Percentiles rank a stretch among this genome's conserved stretches.
phyloP scores from a whole-genome alignment of 306 rosid genomes.

The Clitoria ternatea region DNA sequence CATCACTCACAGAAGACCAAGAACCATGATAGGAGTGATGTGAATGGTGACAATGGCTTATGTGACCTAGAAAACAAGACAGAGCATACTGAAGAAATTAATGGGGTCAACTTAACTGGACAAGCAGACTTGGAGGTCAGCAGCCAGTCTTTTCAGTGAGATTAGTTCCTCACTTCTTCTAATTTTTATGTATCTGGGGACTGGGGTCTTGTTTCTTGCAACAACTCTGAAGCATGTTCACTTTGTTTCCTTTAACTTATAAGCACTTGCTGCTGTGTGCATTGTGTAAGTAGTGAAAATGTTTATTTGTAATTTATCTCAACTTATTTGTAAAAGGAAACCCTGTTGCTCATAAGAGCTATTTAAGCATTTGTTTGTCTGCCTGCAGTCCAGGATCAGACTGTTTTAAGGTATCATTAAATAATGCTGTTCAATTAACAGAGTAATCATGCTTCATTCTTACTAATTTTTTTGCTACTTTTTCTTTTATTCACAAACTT shows the following conservation, averaged over 20 bases:
- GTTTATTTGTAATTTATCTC: conserved; percentile 58
- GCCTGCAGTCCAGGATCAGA: conserved; percentile 21
- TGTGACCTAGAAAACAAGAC: conserved; percentile 34
- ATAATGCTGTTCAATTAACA: conserved; percentile 16
- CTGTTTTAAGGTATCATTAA: conserved; percentile 18
- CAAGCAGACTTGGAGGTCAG: conserved; percentile 41
- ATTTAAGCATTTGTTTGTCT: conserved; percentile 31
- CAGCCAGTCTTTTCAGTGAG: conserved; percentile 43
- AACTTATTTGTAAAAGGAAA: conserved; percentile 40
- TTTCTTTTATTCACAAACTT: not conserved
- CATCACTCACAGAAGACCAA: conserved; percentile 24
- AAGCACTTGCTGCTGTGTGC: conserved; percentile 56
- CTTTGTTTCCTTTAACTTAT: conserved; percentile 42
- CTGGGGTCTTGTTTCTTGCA: conserved; percentile 34
- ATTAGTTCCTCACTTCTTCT: conserved; percentile 27
- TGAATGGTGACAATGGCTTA: conserved; percentile 26
- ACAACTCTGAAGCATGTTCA: conserved; percentile 40
- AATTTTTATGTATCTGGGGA: conserved; percentile 39
- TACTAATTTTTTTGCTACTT: not conserved
- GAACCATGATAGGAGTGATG: conserved; percentile 27
- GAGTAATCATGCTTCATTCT: conserved; percentile 8
- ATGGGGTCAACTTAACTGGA: conserved; percentile 33
- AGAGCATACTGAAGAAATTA: conserved; percentile 34
- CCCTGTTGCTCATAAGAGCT: conserved; percentile 21
- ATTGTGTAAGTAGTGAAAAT: conserved; percentile 48